phyloP scores from a whole-genome alignment of 2,329 filamentous ascomycete genomes.

The Pezicula radicicola region DNA sequence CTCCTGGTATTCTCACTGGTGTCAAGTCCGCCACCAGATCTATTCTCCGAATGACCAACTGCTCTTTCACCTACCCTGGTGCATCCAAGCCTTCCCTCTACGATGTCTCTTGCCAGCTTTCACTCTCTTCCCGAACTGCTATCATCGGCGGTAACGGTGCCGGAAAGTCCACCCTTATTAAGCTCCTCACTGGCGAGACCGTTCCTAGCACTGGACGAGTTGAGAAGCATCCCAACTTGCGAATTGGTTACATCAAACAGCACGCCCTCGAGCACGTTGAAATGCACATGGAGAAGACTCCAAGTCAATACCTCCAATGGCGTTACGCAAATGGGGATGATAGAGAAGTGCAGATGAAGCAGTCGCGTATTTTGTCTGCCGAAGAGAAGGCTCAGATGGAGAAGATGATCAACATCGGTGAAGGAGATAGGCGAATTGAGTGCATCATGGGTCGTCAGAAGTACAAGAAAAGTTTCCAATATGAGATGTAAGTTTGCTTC shows the following conservation, averaged over 20 bases:
- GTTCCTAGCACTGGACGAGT: slow-evolving; percentile 83
- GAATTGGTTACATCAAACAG: slow-evolving; percentile 99
- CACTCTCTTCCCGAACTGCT: slow-evolving; percentile 86
- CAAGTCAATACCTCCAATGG: slow-evolving; percentile 98
- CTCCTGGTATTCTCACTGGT: slow-evolving; percentile 88
- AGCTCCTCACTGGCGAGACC: slow-evolving; percentile 89
- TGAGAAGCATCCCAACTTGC: slow-evolving; percentile 97
- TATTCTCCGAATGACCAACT: slow-evolving; percentile 92
- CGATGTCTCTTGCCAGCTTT: slow-evolving; percentile 85
- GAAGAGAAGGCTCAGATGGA: slow-evolving; percentile 90
- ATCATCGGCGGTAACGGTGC: slow-evolving; percentile 98
- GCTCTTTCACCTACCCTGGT: slow-evolving; percentile 91
- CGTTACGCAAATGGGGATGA: slow-evolving; percentile 96
- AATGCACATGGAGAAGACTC: slow-evolving; percentile 99
- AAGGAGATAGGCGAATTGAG: slow-evolving; percentile 77
- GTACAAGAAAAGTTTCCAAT: slow-evolving; percentile 99
- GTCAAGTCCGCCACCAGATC: slow-evolving; percentile 93
- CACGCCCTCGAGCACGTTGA: slow-evolving; percentile 98
- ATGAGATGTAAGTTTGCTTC: slow-evolving; percentile 60
- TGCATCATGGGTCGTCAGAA: slow-evolving; percentile 93
- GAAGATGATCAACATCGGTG: slow-evolving; percentile 78
- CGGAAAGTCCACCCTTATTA: slow-evolving; percentile 97
- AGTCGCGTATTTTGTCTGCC: slow-evolving; percentile 84
- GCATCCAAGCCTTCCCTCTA: slow-evolving; percentile 80
- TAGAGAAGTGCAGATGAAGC: slow-evolving; percentile 95